Percentiles rank a stretch among this genome's conserved stretches.
phyloP scores from a whole-genome alignment of 768 basidiomycete genomes.

The Wakefieldia striispora region DNA sequence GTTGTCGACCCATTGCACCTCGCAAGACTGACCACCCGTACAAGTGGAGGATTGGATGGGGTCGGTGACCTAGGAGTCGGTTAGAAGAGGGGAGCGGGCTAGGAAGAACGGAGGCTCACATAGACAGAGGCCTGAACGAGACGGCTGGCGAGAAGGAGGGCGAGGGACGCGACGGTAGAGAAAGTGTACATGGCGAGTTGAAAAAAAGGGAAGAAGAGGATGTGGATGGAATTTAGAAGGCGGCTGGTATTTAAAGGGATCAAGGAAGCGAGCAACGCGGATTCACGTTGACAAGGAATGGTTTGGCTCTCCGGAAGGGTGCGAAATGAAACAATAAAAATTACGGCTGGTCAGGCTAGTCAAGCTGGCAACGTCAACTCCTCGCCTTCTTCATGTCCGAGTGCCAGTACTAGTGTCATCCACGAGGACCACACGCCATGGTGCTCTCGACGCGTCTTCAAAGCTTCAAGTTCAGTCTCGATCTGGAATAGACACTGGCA shows the following conservation, averaged over 20 bases:
- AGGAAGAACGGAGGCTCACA: conserved; percentile 6
- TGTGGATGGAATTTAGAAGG: neutral
- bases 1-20: conserved; percentile 63
- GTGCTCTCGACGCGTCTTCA: no score
- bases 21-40: conserved; percentile 52
- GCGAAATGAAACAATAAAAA: conserved; percentile 10
- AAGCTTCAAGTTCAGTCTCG: no score
- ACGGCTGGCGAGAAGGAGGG: conserved; percentile 19
- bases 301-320: neutral
- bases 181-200: conserved; percentile 14
- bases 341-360: conserved; percentile 4
- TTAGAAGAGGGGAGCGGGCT: neutral
- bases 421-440: conserved; percentile 18
- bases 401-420: conserved; percentile 14
- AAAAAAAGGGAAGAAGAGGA: neutral
- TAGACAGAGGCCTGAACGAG: conserved; percentile 17
- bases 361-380: neutral
- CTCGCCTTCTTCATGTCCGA: conserved; percentile 25
- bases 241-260: conserved; percentile 27
- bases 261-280: conserved; percentile 22
- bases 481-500: no score
- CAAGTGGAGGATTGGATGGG: conserved; percentile 47
- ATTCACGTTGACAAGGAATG: neutral
- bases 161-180: conserved; percentile 12
- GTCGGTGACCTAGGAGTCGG: conserved; percentile 40